Conservation (phyloP, 108 stramenopile species). For the Skeletonema grethae region DNA sequence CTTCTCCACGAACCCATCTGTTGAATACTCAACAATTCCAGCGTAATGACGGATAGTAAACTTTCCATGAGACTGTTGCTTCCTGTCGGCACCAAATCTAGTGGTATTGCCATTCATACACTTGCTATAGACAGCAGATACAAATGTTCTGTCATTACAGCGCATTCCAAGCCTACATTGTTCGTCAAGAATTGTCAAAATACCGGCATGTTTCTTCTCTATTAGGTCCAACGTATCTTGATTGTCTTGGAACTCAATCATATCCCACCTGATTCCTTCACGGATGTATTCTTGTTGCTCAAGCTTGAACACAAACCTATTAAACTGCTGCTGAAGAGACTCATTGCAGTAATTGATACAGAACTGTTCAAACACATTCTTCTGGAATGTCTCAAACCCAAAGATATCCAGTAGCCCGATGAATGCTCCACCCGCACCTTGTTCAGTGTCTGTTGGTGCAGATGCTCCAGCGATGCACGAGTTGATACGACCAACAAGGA, state of each 20-base stretch:
- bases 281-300: constrained; percentile 83
- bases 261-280: constrained; percentile 88
- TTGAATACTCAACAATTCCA: constrained; percentile 81
- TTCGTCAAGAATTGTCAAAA: constrained; percentile 78
- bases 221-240: constrained; percentile 90
- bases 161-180: constrained; percentile 63
- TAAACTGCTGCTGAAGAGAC: constrained; percentile 92
- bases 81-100: constrained; percentile 55
- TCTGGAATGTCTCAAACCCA: constrained; percentile 96
- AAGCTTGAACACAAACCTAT: constrained; percentile 86
- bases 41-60: constrained; percentile 92
- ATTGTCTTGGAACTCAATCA: constrained; percentile 92
- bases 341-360: constrained; percentile 98
- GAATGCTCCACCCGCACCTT: constrained; percentile 49
- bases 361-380: constrained; percentile 92
- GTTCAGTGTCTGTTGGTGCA: constrained; percentile 8
- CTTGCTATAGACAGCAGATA: constrained; percentile 61
- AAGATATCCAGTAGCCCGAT: constrained; percentile 99
- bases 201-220: constrained; percentile 54
- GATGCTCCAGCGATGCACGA: constrained; percentile 54
- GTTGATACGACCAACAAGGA: constrained; percentile 91
- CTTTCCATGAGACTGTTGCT: constrained; percentile 58
- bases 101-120: constrained; percentile 34
- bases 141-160: constrained; percentile 63
- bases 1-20: constrained; percentile 83